Evolutionary conservation across 2,329 filamentous ascomycete species (phyloP).

Genomic region (Sarocladiaceae sp.): DNA sequence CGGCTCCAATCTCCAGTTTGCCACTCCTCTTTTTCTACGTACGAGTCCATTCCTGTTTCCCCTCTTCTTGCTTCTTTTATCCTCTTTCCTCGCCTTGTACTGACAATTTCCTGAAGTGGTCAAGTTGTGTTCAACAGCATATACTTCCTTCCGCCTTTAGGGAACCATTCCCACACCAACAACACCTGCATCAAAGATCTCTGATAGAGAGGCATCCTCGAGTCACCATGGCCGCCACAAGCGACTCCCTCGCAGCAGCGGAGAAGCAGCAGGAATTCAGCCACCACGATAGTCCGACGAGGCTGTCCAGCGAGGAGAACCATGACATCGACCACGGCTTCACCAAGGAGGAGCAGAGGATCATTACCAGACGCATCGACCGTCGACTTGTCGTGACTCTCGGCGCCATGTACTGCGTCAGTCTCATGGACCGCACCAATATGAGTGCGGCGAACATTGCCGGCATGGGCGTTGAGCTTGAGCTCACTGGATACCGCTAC

Average conservation of each 20-base stretch:
- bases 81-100: background rate
- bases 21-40: background rate
- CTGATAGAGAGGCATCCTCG: too few species aligned
- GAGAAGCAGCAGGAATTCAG: constrained; percentile 20
- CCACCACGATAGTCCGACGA: constrained; percentile 20
- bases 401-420: constrained; percentile 65
- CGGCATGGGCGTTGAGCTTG: constrained; percentile 47
- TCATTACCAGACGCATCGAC: constrained; percentile 66
- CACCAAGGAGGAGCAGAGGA: constrained; percentile 55
- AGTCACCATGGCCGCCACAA: constrained; percentile 4
- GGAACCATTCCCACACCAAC: too few species aligned
- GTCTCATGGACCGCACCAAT: constrained; percentile 75
- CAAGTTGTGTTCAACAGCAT: too few species aligned
- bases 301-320: constrained; percentile 17
- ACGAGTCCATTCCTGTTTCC: background rate
- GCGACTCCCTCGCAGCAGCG: constrained; percentile 14
- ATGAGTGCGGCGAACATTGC: constrained; percentile 67
- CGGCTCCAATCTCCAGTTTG: background rate
- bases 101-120: too few species aligned
- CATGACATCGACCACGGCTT: constrained; percentile 38
- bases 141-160: too few species aligned
- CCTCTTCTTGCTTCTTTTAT: background rate
- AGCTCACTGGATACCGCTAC: constrained; percentile 39
- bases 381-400: constrained; percentile 54
- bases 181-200: too few species aligned